Evolutionary conservation across 768 basidiomycete genomes (phyloP), one percentile per base, ranked within the genome.

Genomic region (Leccinellum luteum): DNA sequence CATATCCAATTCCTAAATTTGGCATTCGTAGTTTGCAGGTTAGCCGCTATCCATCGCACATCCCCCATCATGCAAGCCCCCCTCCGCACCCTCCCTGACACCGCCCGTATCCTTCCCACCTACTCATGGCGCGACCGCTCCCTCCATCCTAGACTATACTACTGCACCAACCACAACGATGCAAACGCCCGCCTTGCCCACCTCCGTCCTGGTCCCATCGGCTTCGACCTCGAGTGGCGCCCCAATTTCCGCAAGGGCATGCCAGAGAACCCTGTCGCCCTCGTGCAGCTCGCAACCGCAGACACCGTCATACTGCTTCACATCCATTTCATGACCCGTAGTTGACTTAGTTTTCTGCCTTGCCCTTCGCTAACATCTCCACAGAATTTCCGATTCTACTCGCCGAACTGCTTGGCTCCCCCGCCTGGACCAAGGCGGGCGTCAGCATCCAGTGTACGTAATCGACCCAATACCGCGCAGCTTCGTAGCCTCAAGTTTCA

Each of bases 141-240:
- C 7, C 8, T n/a, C 38, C 51, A 15, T 12, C 59, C 73, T 0
- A 62, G 58, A 0, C 44, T 81, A 12, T 59, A 61, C 25, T 74
- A 77, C 56, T 45, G 62, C 28, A 75, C 73, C 17, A 64, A 76
- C 25, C 73, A 82, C 57, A 23, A 45, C 31, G 53, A 54, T 4
- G 73, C 73, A 43, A 56, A 73, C 21, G 23, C 23, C 15, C 48
- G 44, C 14, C 65, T 73, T 28, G 54, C 62, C 35, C 4, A 19
- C 6, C 49, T 73, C n/a, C 63, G 64, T 7, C 56, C 43, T 25
- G 73, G 72, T 3, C 68, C 66, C 14, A 43, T 81, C 51, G 91
- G 91, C 27, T 85, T 92, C 60, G 91, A 93, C 66, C 75, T 90
- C 35, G 91, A 93, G 71, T 92, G 91, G 90, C 83, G 79, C 58